Evolutionary conservation across 306 rosid species (phyloP), one percentile per base, ranked within the genome.

Genomic region (Vigna nakashimae): DNA sequence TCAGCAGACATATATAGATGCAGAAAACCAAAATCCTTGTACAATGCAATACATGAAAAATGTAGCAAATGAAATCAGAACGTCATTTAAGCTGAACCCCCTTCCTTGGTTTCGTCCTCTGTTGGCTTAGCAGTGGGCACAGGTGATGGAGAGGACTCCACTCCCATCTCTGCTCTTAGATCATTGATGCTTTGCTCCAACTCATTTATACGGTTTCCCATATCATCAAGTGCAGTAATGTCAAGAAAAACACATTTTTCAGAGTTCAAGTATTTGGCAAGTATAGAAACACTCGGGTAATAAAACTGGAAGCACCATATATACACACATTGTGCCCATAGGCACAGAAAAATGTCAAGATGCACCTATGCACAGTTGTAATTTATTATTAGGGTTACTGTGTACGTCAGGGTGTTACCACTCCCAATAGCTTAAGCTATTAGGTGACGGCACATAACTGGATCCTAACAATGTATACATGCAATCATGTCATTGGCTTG

Each of bases 161-260:
- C 90, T 15, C 99, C 99, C 93, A 95, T 95, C 88, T 95, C 99
- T 48, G 92, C 76, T 82, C 87, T 90, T 32, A 96, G 82, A 65
- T 96, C 98, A 8, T 83, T 91, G 82, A 96, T 87, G 91, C 98
- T 96, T 69, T 87, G 89, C 87, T 96, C 99, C 96, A 96, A 77
- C 78, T 96, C 99, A 60, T 87, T 91, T 72, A 96, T 96, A 52
- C 99, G 97, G 83, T 52, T 67, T 67, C 99, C 99, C 98, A 92
- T 92, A 80, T 95, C 99, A 76, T 95, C 98, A 43, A 95, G 99
- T 95, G 85, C 87, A 85, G 60, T 60, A 73, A 38, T 40, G 96
- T 95, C 76, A 95, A 95, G 89, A 67, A 89, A 79, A 89, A 81
- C 84, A 79, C 40, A 65, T 40, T 40, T 24, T 64, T 34, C 70